Conservation (phyloP, 202 grass and related monocot genomes). For the Carex arenaria region DNA sequence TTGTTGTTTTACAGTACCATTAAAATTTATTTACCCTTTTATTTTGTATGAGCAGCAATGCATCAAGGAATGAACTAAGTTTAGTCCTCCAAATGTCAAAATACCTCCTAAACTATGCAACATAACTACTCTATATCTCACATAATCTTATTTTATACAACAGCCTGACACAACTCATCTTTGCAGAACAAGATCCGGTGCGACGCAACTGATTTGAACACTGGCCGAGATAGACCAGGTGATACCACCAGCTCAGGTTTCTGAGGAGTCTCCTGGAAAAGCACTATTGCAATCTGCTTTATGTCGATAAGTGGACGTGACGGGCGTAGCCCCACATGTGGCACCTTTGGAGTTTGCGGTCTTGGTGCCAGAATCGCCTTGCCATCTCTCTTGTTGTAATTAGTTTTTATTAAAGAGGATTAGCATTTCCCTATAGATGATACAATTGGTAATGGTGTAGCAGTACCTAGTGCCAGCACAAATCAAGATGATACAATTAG, state of each 20-base stretch:
- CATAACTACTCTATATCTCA: conserved; percentile 27
- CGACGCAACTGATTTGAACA: conserved; percentile 50
- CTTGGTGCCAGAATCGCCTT: conserved; percentile 39
- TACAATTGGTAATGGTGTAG: background rate
- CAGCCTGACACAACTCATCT: conserved; percentile 89
- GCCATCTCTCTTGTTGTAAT: conserved; percentile 42
- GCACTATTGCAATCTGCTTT: conserved; percentile 72
- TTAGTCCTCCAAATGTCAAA: too few species aligned
- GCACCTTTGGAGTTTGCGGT: conserved; percentile 67
- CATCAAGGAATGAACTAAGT: too few species aligned
- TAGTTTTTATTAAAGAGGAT: background rate
- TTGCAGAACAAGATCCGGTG: conserved; percentile 62
- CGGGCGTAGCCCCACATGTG: conserved; percentile 45
- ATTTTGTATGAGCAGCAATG: too few species aligned
- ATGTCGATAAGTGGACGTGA: conserved; percentile 55
- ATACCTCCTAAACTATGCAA: too few species aligned
- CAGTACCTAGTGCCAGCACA: background rate
- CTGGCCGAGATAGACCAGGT: conserved; percentile 64
- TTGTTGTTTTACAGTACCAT: too few species aligned
- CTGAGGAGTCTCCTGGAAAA: conserved; percentile 63
- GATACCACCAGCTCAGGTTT: conserved; percentile 41
- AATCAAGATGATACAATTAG: too few species aligned
- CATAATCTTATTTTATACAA: conserved; percentile 87
- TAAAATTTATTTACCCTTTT: too few species aligned
- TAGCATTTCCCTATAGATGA: background rate